Conservation (phyloP, 164 flowering plant species). For the Magnolia changhungtana region DNA sequence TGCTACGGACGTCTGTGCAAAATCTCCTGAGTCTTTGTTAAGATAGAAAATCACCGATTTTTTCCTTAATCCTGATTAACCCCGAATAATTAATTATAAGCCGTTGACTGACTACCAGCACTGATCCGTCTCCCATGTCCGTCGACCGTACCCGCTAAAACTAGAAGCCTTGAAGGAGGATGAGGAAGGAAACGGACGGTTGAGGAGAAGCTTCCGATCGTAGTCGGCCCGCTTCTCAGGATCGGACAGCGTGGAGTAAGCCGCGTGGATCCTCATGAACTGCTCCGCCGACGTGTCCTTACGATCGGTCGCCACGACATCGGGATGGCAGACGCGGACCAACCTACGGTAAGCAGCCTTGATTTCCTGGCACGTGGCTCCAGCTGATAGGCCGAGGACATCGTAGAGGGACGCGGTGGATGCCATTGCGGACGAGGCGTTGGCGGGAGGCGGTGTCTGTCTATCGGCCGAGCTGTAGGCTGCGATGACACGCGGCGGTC, state of each 20-base stretch:
- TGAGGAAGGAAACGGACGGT: background rate
- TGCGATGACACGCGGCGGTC: slow-evolving; percentile 20
- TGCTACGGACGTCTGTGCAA: no score
- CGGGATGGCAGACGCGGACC: slow-evolving; percentile 67
- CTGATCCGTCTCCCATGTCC: slow-evolving; percentile 47
- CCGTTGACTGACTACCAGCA: slow-evolving; percentile 31
- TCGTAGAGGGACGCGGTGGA: slow-evolving; percentile 52
- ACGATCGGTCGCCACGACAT: slow-evolving; percentile 30
- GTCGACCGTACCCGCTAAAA: slow-evolving; percentile 16
- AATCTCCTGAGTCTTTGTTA: no score
- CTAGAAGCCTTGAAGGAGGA: slow-evolving; percentile 3
- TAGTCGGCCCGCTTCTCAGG: slow-evolving; percentile 35
- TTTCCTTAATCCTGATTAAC: no score
- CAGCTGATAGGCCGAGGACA: slow-evolving; percentile 51
- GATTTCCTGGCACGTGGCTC: slow-evolving; percentile 59
- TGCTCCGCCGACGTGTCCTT: slow-evolving; percentile 27
- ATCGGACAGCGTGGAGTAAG: slow-evolving; percentile 39
- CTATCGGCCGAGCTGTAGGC: slow-evolving; percentile 15
- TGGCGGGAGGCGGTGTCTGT: slow-evolving; percentile 8
- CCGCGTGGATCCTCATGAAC: slow-evolving; percentile 32
- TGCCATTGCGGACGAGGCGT: background rate
- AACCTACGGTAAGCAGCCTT: slow-evolving; percentile 61
- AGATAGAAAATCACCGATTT: no score
- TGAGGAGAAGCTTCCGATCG: slow-evolving; percentile 16
- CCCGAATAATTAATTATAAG: no score